phyloP scores from a whole-genome alignment of 257 asterid species.

The Solanum lycopersicoides region DNA sequence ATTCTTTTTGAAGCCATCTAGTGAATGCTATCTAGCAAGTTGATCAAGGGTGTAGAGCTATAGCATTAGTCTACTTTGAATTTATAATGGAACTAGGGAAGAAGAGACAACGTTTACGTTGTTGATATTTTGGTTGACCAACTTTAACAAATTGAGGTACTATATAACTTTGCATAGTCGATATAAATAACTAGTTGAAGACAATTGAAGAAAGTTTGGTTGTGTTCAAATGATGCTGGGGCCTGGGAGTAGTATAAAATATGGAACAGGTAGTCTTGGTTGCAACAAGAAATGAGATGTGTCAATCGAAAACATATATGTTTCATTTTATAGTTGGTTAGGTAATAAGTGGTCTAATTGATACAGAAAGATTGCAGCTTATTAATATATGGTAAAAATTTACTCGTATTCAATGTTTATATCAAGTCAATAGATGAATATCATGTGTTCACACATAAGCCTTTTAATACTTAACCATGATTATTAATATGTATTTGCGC shows the following conservation, averaged over 20 bases:
- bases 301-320: not conserved
- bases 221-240: not conserved
- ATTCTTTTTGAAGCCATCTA: conserved; percentile 19
- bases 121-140: conserved; percentile 16
- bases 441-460: not conserved
- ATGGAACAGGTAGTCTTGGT: not conserved
- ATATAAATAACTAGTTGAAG: not conserved
- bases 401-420: not conserved
- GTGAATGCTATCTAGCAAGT: not conserved
- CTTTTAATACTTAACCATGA: not conserved
- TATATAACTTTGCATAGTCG: not conserved
- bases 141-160: not conserved
- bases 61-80: not conserved
- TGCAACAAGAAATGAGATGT: not conserved
- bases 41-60: not conserved
- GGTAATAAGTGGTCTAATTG: not conserved
- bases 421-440: not conserved
- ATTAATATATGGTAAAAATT: not conserved
- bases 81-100: not conserved
- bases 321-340: not conserved
- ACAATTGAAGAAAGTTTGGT: not conserved
- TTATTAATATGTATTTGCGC: not conserved
- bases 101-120: not conserved
- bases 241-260: not conserved
- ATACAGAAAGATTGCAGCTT: not conserved